A percentile compares a stretch with the other conserved stretches of the same genome.
Evolutionary conservation across 1,284 basidiomycete genomes (phyloP).

Genomic region (Cutaneotrichosporon arboriforme): DNA sequence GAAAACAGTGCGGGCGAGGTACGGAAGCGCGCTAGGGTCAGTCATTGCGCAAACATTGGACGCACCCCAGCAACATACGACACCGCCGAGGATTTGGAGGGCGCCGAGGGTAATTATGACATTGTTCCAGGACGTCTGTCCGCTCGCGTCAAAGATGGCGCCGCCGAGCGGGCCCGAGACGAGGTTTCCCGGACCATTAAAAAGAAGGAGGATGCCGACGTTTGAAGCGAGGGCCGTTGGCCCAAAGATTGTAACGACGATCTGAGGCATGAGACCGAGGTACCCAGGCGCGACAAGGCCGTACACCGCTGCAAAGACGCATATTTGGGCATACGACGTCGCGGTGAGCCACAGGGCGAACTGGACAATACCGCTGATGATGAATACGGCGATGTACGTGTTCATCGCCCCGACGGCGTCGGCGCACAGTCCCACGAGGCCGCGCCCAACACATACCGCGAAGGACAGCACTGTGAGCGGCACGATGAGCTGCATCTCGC

Average conservation of each 20-base stretch:
- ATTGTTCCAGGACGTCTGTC: constrained; percentile 5
- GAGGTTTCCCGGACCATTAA: constrained; percentile 13
- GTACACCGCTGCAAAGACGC: constrained; percentile 11
- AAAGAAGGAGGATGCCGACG: constrained; percentile 19
- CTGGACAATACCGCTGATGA: constrained; percentile 10
- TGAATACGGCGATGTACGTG: constrained; percentile 14
- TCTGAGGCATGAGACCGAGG: constrained; percentile 31
- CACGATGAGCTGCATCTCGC: constrained; percentile 16
- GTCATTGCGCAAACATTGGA: not conserved
- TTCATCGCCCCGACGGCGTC: constrained; percentile 14
- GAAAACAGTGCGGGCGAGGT: constrained; percentile 3
- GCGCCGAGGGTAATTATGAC: constrained; percentile 9
- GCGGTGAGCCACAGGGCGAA: constrained; percentile 16
- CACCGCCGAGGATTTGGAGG: constrained; percentile 8
- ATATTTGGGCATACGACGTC: not conserved
- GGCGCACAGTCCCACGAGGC: constrained; percentile 5
- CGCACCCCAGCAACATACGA: constrained; percentile 14
- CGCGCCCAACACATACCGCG: constrained; percentile 9
- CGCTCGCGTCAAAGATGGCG: constrained; percentile 9
- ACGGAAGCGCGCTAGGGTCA: constrained; percentile 10
- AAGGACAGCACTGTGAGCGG: constrained; percentile 12
- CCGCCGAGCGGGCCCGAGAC: constrained; percentile 12
- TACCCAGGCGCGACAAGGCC: constrained; percentile 29
- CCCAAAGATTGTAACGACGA: constrained; percentile 33
- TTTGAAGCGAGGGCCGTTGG: constrained; percentile 32